Conservation (phyloP, 2,329 filamentous ascomycete genomes). For the Peltaster fructicola region DNA sequence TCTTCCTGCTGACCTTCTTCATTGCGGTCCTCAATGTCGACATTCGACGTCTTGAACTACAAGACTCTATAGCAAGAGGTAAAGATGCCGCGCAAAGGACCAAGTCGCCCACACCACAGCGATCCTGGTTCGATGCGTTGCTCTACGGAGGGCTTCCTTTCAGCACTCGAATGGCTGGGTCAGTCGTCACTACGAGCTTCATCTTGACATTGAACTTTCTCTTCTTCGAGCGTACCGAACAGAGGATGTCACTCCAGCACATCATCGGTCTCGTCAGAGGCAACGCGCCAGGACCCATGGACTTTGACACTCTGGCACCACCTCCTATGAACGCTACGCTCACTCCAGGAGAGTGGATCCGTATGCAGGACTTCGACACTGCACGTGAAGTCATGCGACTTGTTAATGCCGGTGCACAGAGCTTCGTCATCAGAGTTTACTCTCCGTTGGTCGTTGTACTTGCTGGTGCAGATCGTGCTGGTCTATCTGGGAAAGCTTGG, state of each 20-base stretch:
- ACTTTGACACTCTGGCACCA: conserved; percentile 21
- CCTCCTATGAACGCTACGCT: conserved; percentile 54
- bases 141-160: conserved; percentile 46
- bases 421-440: conserved; percentile 56
- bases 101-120: conserved; percentile 17
- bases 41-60: conserved; percentile 56
- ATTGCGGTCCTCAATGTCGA: conserved; percentile 64
- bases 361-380: conserved; percentile 61
- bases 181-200: conserved; percentile 54
- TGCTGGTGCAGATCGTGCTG: conserved; percentile 48
- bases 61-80: conserved; percentile 44
- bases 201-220: conserved; percentile 61
- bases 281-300: conserved; percentile 6
- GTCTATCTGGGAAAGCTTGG: conserved; percentile 32
- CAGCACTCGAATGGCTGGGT: conserved; percentile 58
- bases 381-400: conserved; percentile 60
- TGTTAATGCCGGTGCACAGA: conserved; percentile 52
- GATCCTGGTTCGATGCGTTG: conserved; percentile 44
- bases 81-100: conserved; percentile 22
- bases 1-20: conserved; percentile 66
- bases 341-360: conserved; percentile 60
- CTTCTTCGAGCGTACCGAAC: conserved; percentile 46
- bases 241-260: conserved; percentile 13
- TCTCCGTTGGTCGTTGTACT: conserved; percentile 58
- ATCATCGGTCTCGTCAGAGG: conserved; percentile 13